Evolutionary conservation across 2,329 filamentous ascomycete genomes (phyloP).

Genomic region (Clonostachys solani): DNA sequence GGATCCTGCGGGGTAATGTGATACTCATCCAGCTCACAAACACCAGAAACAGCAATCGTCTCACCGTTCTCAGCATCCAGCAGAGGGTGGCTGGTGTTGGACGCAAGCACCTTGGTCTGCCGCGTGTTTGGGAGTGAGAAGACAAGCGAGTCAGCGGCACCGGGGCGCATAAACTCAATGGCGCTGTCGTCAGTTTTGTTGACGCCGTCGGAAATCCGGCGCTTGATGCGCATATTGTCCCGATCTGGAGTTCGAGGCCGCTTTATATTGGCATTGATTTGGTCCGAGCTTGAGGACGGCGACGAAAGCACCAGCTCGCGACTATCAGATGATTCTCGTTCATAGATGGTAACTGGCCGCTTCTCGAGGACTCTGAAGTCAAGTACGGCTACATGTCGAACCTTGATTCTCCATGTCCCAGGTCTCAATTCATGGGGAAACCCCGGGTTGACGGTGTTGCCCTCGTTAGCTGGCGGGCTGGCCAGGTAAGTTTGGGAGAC

Average conservation of each 20-base stretch:
- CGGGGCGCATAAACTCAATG: constrained; percentile 48
- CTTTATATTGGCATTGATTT: constrained; percentile 44
- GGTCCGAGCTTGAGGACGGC: constrained; percentile 18
- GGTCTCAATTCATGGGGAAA: constrained; percentile 42
- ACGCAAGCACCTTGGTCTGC: constrained; percentile 41
- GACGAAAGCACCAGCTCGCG: constrained; percentile 12
- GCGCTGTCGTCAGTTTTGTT: constrained; percentile 39
- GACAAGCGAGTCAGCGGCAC: constrained; percentile 41
- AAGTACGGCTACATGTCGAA: constrained; percentile 42
- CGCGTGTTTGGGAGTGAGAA: constrained; percentile 44
- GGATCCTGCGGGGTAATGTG: constrained; percentile 49
- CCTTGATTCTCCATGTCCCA: constrained; percentile 52
- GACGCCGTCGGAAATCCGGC: constrained; percentile 25
- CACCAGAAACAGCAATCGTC: constrained; percentile 42
- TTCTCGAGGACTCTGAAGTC: constrained; percentile 57
- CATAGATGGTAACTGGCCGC: constrained; percentile 36
- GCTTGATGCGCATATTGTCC: constrained; percentile 38
- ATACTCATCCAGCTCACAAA: constrained; percentile 48
- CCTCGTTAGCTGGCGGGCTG: constrained; percentile 33
- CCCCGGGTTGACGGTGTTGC: constrained; percentile 37
- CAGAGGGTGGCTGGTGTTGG: constrained; percentile 42
- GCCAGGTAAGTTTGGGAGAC: constrained; percentile 22
- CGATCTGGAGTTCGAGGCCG: constrained; percentile 39
- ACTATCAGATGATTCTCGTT: constrained; percentile 11
- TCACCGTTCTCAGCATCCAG: constrained; percentile 45